Percentiles rank a stretch among this genome's conserved stretches.
Conservation (phyloP, 2,329 filamentous ascomycete genomes). For the Cladobotryum mycophilum region DNA sequence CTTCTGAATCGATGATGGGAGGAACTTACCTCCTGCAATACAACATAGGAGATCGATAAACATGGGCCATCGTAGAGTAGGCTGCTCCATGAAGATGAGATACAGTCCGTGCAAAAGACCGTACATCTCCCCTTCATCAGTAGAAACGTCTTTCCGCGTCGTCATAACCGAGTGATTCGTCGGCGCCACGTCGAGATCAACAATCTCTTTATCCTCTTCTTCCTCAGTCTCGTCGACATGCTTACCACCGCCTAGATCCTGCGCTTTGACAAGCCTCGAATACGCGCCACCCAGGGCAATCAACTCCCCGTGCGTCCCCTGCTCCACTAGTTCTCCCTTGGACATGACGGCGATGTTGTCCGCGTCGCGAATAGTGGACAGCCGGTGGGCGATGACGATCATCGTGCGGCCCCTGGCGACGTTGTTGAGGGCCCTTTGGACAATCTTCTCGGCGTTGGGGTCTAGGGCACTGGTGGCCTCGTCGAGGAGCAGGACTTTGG, state of each 20-base stretch:
- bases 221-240: conserved; percentile 10
- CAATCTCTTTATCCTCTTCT: conserved; percentile 32
- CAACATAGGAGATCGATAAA: conserved; percentile 18
- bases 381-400: conserved; percentile 57
- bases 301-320: conserved; percentile 55
- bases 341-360: conserved; percentile 61
- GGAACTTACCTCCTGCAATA: conserved; percentile 22
- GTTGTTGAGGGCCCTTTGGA: conserved; percentile 50
- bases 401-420: conserved; percentile 54
- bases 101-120: conserved; percentile 24
- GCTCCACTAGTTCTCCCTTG: conserved; percentile 52
- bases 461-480: conserved; percentile 60
- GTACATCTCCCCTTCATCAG: conserved; percentile 14
- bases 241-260: conserved; percentile 28
- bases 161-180: conserved; percentile 19
- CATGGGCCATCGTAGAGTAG: conserved; percentile 19
- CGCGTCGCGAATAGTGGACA: conserved; percentile 54
- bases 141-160: conserved; percentile 7
- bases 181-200: conserved; percentile 20
- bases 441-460: conserved; percentile 41
- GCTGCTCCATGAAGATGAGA: conserved; percentile 26
- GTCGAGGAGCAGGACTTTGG: conserved; percentile 59
- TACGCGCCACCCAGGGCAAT: conserved; percentile 44
- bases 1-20: not conserved
- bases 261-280: conserved; percentile 40